Evolutionary conservation across 345 rosid genomes (phyloP).

Genomic region (Fremontodendron californicum): DNA sequence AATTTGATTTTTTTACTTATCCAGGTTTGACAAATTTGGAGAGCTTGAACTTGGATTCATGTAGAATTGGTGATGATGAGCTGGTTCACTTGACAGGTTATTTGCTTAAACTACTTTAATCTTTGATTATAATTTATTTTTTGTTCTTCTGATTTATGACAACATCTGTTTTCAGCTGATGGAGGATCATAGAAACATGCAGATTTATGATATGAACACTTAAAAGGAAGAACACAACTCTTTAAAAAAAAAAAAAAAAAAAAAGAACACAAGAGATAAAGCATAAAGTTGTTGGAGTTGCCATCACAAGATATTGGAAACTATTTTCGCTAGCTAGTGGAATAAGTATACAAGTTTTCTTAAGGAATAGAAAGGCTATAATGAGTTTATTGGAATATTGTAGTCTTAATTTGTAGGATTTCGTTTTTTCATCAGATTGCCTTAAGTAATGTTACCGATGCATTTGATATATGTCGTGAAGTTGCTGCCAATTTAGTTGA

Average conservation of each 20-base stretch:
- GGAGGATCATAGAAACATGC: not conserved
- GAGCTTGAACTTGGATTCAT: constrained; percentile 96
- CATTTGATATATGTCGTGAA: not conserved
- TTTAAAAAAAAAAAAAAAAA: not conserved
- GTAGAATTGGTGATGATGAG: constrained; percentile 72
- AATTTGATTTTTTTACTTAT: constrained; percentile 10
- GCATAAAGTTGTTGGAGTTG: not conserved
- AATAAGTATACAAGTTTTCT: not conserved
- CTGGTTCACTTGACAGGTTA: constrained; percentile 70
- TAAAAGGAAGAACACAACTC: not conserved
- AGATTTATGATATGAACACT: not conserved
- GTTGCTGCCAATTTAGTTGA: not conserved
- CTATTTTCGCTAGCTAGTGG: not conserved
- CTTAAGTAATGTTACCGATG: not conserved
- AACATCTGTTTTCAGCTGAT: not conserved
- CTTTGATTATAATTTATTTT: not conserved
- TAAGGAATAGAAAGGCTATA: not conserved
- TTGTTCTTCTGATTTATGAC: not conserved
- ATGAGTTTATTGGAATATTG: not conserved
- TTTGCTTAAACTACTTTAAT: not conserved
- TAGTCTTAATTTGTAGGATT: not conserved
- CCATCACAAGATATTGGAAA: not conserved
- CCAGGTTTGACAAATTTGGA: constrained; percentile 79
- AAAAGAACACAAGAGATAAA: not conserved
- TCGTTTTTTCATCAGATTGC: not conserved